Evolutionary conservation across 2,329 filamentous ascomycete species (phyloP).

Genomic region (Basipetospora sp.): DNA sequence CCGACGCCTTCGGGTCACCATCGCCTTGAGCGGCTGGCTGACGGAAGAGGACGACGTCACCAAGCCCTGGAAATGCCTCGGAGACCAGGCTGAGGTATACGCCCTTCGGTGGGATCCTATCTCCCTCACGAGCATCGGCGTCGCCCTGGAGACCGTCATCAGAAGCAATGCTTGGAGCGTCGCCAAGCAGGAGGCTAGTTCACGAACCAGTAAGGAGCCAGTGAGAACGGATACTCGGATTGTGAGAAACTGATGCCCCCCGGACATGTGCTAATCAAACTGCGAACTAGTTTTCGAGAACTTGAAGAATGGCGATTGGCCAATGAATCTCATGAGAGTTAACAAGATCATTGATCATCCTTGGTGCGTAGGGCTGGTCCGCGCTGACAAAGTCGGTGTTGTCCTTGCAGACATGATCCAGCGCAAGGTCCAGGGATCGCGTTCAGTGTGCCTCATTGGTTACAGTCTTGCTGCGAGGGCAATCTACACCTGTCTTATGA

Average conservation of each 20-base stretch:
- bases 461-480: constrained; percentile 71
- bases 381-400: constrained; percentile 56
- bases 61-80: constrained; percentile 64
- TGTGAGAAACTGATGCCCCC: too few species aligned
- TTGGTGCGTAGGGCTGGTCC: constrained; percentile 60
- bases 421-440: constrained; percentile 68
- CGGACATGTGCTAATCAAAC: too few species aligned
- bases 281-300: constrained; percentile 16
- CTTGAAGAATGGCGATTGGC: constrained; percentile 34
- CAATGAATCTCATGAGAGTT: constrained; percentile 47
- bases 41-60: constrained; percentile 49
- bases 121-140: constrained; percentile 61
- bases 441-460: constrained; percentile 65
- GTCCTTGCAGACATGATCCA: constrained; percentile 70
- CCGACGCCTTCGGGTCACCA: constrained; percentile 62
- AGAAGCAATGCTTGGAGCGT: constrained; percentile 67
- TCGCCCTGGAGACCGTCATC: constrained; percentile 60
- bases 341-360: constrained; percentile 69
- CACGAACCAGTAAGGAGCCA: constrained; percentile 9
- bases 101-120: constrained; percentile 72
- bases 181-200: constrained; percentile 39
- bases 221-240: too few species aligned
- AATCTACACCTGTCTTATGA: constrained; percentile 71
- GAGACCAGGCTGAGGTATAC: constrained; percentile 61
- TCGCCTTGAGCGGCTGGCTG: constrained; percentile 73